Conservation (phyloP, 257 asterid genomes). For the Fraxinus anomala region DNA sequence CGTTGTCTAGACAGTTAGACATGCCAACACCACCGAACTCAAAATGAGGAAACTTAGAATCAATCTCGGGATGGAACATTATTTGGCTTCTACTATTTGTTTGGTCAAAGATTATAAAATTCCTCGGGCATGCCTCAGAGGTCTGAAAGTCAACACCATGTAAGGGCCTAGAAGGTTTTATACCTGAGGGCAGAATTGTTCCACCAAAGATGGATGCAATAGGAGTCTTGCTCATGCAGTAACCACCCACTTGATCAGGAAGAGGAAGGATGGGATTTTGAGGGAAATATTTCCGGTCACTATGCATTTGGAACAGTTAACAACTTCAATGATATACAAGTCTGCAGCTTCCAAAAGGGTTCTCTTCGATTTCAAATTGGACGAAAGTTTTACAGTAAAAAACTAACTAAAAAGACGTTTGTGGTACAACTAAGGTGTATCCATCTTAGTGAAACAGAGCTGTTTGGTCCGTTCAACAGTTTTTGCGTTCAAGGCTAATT, state of each 20-base stretch:
- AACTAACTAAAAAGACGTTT: slow-evolving; percentile 24
- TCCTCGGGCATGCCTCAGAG: slow-evolving; percentile 66
- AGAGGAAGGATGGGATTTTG: slow-evolving; percentile 43
- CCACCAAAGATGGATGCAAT: slow-evolving; percentile 41
- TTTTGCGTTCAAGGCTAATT: slow-evolving; percentile 19
- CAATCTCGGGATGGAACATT: slow-evolving; percentile 67
- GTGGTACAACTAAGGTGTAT: slow-evolving; percentile 34
- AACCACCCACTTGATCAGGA: slow-evolving; percentile 42
- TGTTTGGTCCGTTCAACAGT: slow-evolving; percentile 11
- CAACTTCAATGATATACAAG: slow-evolving; percentile 14
- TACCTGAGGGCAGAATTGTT: slow-evolving; percentile 34
- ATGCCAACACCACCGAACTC: slow-evolving; percentile 35
- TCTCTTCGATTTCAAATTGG: not conserved
- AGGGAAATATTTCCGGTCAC: slow-evolving; percentile 39
- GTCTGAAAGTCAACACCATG: slow-evolving; percentile 49
- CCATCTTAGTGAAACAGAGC: slow-evolving; percentile 32
- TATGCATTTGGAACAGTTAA: slow-evolving; percentile 51
- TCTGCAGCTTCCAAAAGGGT: slow-evolving; percentile 22
- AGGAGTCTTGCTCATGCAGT: slow-evolving; percentile 40
- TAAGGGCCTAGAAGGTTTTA: slow-evolving; percentile 38
- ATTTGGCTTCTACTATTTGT: slow-evolving; percentile 55
- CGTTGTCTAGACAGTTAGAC: slow-evolving; percentile 30
- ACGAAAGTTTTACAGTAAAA: slow-evolving; percentile 19
- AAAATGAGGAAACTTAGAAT: slow-evolving; percentile 45
- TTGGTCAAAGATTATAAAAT: slow-evolving; percentile 68